Evolutionary conservation across 306 rosid species (phyloP).

Genomic region (Prunus davidiana): DNA sequence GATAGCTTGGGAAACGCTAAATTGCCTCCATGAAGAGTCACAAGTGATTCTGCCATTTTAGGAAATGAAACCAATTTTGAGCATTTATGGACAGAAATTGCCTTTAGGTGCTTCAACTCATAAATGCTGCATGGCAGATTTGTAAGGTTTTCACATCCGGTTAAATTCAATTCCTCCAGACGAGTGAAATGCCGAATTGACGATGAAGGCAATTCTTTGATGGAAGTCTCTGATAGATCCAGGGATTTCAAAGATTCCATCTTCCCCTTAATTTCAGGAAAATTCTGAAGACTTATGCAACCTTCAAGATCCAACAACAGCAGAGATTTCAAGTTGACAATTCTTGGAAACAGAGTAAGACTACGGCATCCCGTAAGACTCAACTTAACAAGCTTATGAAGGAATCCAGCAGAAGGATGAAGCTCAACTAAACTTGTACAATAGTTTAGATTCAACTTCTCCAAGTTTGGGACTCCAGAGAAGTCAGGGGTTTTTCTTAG

Average conservation of each 20-base stretch:
- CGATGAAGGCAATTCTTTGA: background rate
- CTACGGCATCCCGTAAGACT: background rate
- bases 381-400: background rate
- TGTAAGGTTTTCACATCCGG: background rate
- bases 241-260: background rate
- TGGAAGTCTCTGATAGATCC: background rate
- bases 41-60: background rate
- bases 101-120: background rate
- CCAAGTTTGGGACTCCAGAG: background rate
- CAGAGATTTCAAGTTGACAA: background rate
- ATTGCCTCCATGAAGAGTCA: background rate
- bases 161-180: fast-evolving
- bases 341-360: background rate
- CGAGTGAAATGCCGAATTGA: background rate
- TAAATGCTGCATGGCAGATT: background rate
- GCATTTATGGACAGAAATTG: background rate
- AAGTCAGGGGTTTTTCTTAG: background rate
- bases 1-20: background rate
- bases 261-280: background rate
- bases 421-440: background rate
- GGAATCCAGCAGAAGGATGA: background rate
- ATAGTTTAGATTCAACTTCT: background rate
- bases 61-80: background rate
- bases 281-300: background rate
- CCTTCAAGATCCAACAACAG: fast-evolving